Evolutionary conservation across 2,329 filamentous ascomycete genomes (phyloP).

Genomic region (Diaporthe sp.): DNA sequence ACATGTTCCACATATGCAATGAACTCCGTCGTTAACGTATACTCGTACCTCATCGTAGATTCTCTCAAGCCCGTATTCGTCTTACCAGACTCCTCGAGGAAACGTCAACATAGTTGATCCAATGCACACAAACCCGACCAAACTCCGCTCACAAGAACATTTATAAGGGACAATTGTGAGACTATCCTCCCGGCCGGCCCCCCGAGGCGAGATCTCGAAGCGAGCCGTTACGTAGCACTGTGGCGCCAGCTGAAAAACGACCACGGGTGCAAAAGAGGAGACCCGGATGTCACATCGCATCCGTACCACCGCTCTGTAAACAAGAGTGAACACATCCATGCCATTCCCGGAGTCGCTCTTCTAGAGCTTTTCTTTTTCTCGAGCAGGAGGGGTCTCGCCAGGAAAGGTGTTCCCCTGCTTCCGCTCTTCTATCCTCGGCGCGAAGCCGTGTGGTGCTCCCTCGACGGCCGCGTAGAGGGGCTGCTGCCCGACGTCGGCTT

Average conservation of each 20-base stretch:
- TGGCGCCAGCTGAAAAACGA: conserved; percentile 8
- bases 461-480: conserved; percentile 12
- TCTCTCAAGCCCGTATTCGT: neutral
- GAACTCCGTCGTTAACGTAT: neutral
- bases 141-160: neutral
- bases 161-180: neutral
- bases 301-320: neutral
- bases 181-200: neutral
- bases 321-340: neutral
- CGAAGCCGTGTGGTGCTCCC: conserved; percentile 13
- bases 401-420: no score
- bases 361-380: no score
- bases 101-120: neutral
- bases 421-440: conserved; percentile 1
- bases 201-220: neutral
- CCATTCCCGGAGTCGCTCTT: no score
- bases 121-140: neutral
- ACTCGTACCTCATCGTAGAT: neutral
- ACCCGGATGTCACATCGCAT: neutral
- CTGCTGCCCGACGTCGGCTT: conserved; percentile 22
- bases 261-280: neutral
- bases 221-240: conserved; percentile 2
- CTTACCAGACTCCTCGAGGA: neutral
- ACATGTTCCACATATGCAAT: no score
- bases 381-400: no score